Evolutionary conservation across 176 grass and related monocot genomes (phyloP).

Genomic region (Avena insularis): DNA sequence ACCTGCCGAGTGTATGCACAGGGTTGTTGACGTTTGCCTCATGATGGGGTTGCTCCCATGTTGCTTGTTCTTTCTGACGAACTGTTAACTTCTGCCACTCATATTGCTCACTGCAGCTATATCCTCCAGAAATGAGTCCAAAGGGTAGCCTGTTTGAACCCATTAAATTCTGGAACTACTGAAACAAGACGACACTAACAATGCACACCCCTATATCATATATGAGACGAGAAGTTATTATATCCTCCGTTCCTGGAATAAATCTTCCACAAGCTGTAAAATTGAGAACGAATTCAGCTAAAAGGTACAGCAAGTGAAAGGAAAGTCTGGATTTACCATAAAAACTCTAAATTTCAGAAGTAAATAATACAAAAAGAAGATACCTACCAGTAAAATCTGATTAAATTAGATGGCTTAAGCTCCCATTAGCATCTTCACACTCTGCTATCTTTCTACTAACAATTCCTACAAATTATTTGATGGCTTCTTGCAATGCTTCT

Average conservation of each 20-base stretch:
- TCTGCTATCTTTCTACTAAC: conserved; percentile 22
- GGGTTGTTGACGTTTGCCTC: conserved; percentile 13
- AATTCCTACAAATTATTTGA: not conserved
- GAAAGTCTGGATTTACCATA: conserved; percentile 11
- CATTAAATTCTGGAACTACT: conserved; percentile 37
- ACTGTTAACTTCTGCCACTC: conserved; percentile 42
- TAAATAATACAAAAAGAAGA: conserved; percentile 14
- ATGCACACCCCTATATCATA: not conserved
- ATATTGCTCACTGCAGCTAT: conserved; percentile 36
- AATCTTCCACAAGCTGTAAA: not conserved
- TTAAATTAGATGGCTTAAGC: not conserved
- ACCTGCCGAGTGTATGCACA: conserved; percentile 27
- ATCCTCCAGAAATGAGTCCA: conserved; percentile 24
- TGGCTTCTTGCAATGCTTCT: no score
- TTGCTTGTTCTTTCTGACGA: conserved; percentile 30
- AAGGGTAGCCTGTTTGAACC: conserved; percentile 40
- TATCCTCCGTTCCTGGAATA: conserved; percentile 3
- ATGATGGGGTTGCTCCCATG: conserved; percentile 26
- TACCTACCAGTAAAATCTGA: not conserved
- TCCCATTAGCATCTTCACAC: not conserved
- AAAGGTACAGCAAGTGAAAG: conserved; percentile 17
- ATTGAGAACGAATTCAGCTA: conserved; percentile 9
- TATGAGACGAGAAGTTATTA: not conserved
- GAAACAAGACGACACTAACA: conserved; percentile 11
- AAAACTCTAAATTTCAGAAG: not conserved